phyloP scores from a whole-genome alignment of 2,329 filamentous ascomycete species.

The Hyphodiscus sp. region DNA sequence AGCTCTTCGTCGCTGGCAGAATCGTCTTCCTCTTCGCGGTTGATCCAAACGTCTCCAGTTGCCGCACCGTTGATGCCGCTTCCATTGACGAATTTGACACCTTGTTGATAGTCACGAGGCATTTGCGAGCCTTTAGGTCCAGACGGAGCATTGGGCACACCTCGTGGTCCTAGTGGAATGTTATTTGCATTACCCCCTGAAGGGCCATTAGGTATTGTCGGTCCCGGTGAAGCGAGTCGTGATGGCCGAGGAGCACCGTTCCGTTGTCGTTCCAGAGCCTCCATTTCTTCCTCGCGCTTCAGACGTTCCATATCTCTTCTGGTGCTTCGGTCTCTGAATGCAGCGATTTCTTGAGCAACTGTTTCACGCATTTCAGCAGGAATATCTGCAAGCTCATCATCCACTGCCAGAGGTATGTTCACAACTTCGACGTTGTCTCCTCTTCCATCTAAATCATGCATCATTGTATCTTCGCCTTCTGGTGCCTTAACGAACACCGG shows the following conservation, averaged over 20 bases:
- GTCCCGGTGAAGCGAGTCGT: slow-evolving; percentile 64
- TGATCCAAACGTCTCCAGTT: slow-evolving; percentile 40
- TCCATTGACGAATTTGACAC: slow-evolving; percentile 77
- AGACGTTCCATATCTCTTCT: slow-evolving; percentile 83
- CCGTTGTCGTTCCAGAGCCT: slow-evolving; percentile 73
- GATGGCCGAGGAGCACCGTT: slow-evolving; percentile 59
- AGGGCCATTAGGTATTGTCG: slow-evolving; percentile 47
- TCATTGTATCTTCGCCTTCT: slow-evolving; percentile 63
- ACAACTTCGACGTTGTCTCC: slow-evolving; percentile 74
- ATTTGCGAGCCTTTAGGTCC: slow-evolving; percentile 60
- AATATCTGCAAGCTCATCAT: slow-evolving; percentile 93
- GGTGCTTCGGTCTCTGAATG: slow-evolving; percentile 88
- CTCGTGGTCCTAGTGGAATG: slow-evolving; percentile 68
- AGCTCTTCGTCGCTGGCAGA: slow-evolving; percentile 84
- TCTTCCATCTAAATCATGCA: slow-evolving; percentile 55
- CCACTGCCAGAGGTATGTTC: slow-evolving; percentile 78
- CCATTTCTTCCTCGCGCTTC: slow-evolving; percentile 84
- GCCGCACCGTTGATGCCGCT: slow-evolving; percentile 55
- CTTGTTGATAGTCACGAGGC: slow-evolving; percentile 67
- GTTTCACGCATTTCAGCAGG: slow-evolving; percentile 94
- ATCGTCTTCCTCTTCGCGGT: slow-evolving; percentile 77
- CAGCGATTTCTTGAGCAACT: slow-evolving; percentile 87
- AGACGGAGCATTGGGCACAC: slow-evolving; percentile 68
- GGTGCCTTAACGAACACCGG: slow-evolving; percentile 37
- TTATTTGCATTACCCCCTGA: slow-evolving; percentile 58